These are phyloP conservation scores for Populus davidiana DNA, from an alignment of 345 rosid genomes.

Conservation along the genomic window DNA sequence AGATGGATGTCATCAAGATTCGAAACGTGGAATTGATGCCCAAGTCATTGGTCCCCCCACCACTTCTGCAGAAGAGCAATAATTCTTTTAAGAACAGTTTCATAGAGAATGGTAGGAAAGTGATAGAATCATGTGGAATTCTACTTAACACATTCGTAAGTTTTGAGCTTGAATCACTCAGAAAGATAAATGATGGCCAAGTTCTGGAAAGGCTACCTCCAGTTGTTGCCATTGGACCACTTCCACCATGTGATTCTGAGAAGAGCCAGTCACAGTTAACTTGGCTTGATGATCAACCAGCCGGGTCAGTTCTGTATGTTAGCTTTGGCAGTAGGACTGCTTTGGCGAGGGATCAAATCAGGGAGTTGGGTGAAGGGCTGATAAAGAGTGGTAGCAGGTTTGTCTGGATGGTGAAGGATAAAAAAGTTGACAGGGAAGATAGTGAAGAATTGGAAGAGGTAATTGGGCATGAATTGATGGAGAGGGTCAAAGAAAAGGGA, in stretches of 20 bases:
- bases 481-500: constrained; percentile 22
- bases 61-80: constrained; percentile 7
- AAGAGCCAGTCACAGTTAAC: not conserved
- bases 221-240: constrained; percentile 24
- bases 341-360: constrained; percentile 31
- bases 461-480: constrained; percentile 30
- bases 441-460: constrained; percentile 22
- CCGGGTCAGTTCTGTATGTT: constrained; percentile 38
- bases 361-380: constrained; percentile 46
- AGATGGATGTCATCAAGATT: not conserved
- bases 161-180: constrained; percentile 28
- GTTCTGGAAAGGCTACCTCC: constrained; percentile 22
- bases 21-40: constrained; percentile 15
- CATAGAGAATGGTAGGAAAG: not conserved
- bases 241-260: constrained; percentile 24
- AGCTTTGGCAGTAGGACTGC: constrained; percentile 48
- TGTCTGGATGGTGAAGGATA: constrained; percentile 41
- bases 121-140: constrained; percentile 25
- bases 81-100: constrained; percentile 16
- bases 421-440: constrained; percentile 39
- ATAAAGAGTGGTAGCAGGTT: constrained; percentile 27
- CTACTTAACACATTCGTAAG: constrained; percentile 38
- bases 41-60: constrained; percentile 29
- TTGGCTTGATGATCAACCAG: constrained; percentile 42
- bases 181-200: constrained; percentile 16